These are phyloP conservation scores for Tuctoria greenei DNA, from an alignment of 176 grass and related monocot species.

Conservation along the genomic window DNA sequence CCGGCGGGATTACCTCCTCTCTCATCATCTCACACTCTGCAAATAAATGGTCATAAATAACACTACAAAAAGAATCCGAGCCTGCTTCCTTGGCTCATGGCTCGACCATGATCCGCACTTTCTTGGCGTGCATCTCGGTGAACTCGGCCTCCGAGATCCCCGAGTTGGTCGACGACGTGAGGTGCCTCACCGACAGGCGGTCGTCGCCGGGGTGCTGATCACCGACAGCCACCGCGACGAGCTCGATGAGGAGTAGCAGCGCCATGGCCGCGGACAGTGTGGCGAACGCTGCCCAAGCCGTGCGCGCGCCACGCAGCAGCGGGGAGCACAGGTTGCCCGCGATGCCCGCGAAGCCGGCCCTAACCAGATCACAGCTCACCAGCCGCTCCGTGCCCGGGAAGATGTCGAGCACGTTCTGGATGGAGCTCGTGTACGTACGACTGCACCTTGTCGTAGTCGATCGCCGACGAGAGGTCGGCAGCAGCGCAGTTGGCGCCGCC, in stretches of 20 bases:
- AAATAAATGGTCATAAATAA: conserved; percentile 3
- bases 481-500: conserved; percentile 48
- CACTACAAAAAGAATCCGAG: conserved; percentile 9
- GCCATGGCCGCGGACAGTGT: conserved; percentile 45
- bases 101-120: conserved; percentile 24
- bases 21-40: not conserved
- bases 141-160: conserved; percentile 45
- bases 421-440: conserved; percentile 78
- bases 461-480: conserved; percentile 58
- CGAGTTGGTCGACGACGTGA: conserved; percentile 52
- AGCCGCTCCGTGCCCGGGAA: conserved; percentile 84
- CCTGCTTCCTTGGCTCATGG: not conserved
- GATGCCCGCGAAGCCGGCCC: conserved; percentile 76
- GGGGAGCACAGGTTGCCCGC: conserved; percentile 61
- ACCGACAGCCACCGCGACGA: not conserved
- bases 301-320: conserved; percentile 42
- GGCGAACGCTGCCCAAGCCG: conserved; percentile 54
- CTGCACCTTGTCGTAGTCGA: conserved; percentile 73
- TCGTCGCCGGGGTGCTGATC: conserved; percentile 17
- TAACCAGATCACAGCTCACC: conserved; percentile 66
- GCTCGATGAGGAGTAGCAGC: conserved; percentile 22
- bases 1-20: conserved; percentile 26
- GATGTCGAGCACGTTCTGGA: conserved; percentile 85
- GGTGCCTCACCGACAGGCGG: conserved; percentile 48
- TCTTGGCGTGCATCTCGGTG: conserved; percentile 48